Evolutionary conservation across 345 rosid species (phyloP).

Genomic region (Viola odorata): DNA sequence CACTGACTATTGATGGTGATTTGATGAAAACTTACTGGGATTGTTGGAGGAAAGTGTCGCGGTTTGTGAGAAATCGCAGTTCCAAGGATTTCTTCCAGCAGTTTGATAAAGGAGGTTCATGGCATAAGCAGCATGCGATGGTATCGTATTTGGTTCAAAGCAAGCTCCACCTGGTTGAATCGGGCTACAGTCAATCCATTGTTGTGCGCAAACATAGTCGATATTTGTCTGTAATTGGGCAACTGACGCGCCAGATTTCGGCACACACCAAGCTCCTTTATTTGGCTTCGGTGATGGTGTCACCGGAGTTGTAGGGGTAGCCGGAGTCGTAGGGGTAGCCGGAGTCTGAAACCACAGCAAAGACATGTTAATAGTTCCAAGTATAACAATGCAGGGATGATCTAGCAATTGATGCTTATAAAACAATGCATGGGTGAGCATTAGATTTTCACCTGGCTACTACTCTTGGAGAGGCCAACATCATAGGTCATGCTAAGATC

Average conservation of each 20-base stretch:
- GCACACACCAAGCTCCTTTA: slow-evolving; percentile 56
- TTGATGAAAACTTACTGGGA: slow-evolving; percentile 9
- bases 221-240: slow-evolving; percentile 63
- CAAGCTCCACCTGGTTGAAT: slow-evolving; percentile 70
- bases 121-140: slow-evolving; percentile 71
- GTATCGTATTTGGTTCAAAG: slow-evolving; percentile 62
- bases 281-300: slow-evolving; percentile 35
- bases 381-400: not conserved
- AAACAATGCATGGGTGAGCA: not conserved
- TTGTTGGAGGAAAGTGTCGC: slow-evolving; percentile 28
- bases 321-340: slow-evolving; percentile 25
- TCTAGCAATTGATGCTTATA: not conserved
- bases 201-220: slow-evolving; percentile 68
- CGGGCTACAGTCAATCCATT: slow-evolving; percentile 50
- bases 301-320: slow-evolving; percentile 21
- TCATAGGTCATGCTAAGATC: slow-evolving; percentile 76
- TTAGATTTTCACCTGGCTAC: slow-evolving; percentile 26
- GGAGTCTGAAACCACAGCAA: slow-evolving; percentile 21
- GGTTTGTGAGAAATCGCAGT: slow-evolving; percentile 71
- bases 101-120: slow-evolving; percentile 72
- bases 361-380: slow-evolving; percentile 1
- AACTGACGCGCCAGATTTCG: slow-evolving; percentile 43
- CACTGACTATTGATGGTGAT: not conserved
- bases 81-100: slow-evolving; percentile 39
- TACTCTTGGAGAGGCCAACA: slow-evolving; percentile 55